Evolutionary conservation across 495 filamentous ascomycete genomes (phyloP).

Genomic region (Penicillium mononematosum): DNA sequence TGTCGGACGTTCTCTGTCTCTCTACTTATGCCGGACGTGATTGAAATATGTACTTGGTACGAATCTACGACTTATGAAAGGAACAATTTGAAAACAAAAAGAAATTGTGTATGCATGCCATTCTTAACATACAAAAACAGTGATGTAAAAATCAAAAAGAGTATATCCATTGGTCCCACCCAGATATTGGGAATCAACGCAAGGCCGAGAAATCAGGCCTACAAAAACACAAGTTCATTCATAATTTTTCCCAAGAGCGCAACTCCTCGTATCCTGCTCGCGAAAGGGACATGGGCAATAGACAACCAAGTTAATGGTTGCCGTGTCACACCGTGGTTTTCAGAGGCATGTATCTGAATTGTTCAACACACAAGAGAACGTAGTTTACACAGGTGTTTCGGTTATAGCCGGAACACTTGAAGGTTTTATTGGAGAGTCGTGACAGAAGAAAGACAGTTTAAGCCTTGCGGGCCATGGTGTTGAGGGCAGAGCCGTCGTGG

Average conservation of each 20-base stretch:
- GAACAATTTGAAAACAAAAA: conserved; percentile 6
- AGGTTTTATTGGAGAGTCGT: conserved; percentile 11
- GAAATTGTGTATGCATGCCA: conserved; percentile 45
- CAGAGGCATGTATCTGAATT: conserved; percentile 14
- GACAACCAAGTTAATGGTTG: conserved; percentile 1
- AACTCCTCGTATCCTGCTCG: conserved; percentile 37
- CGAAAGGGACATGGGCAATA: conserved; percentile 21
- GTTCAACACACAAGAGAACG: conserved; percentile 16
- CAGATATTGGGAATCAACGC: conserved; percentile 37
- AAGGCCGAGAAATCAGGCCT: conserved; percentile 28
- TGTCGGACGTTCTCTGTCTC: neutral
- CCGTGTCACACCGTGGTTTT: neutral
- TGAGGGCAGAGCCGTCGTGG: conserved; percentile 91
- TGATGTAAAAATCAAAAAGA: conserved; percentile 41
- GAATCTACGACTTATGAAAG: neutral
- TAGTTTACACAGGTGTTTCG: conserved; percentile 12
- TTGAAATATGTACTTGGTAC: neutral
- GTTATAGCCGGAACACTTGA: conserved; percentile 10
- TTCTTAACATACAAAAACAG: conserved; percentile 44
- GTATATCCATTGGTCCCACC: conserved; percentile 51
- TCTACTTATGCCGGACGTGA: neutral
- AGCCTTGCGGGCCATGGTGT: conserved; percentile 89
- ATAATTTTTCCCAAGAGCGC: conserved; percentile 43
- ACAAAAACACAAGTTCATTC: conserved; percentile 41
- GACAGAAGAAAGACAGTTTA: conserved; percentile 29